These are phyloP conservation scores for Gliomastix tumulicola DNA, from an alignment of 2,329 filamentous ascomycete species.

Conservation along the genomic window DNA sequence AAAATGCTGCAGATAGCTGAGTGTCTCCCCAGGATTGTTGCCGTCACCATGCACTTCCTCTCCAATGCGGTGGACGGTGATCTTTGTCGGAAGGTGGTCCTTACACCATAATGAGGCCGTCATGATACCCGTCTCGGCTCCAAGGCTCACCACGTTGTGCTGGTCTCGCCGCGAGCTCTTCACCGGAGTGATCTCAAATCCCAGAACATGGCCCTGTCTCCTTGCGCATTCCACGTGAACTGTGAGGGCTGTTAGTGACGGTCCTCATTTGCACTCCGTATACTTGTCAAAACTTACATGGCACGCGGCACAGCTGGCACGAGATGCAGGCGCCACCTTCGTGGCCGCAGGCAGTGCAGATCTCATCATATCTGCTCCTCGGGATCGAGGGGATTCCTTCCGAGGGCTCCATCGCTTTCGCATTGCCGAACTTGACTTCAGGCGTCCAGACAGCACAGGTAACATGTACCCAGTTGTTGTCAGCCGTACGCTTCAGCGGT, in stretches of 20 bases:
- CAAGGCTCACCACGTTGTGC: conserved; percentile 71
- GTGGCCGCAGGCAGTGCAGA: conserved; percentile 78
- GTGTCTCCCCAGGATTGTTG: conserved; percentile 49
- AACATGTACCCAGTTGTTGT: conserved; percentile 98
- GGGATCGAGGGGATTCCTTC: conserved; percentile 87
- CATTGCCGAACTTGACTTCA: conserved; percentile 87
- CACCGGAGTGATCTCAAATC: conserved; percentile 84
- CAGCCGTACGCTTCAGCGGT: conserved; percentile 84
- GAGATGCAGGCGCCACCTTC: conserved; percentile 71
- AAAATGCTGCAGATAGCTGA: conserved; percentile 79
- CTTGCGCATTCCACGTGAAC: conserved; percentile 91
- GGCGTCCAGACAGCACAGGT: conserved; percentile 87
- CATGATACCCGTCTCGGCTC: conserved; percentile 75
- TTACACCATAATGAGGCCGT: conserved; percentile 88
- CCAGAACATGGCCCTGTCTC: conserved; percentile 73
- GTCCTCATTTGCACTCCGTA: too few species aligned
- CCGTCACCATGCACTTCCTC: conserved; percentile 68
- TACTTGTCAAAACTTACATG: conserved; percentile 38
- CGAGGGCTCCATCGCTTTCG: conserved; percentile 72
- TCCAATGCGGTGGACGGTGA: conserved; percentile 69
- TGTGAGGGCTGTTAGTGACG: conserved; percentile 14
- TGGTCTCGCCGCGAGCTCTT: conserved; percentile 84
- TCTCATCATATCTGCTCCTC: conserved; percentile 62
- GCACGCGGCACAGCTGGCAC: conserved; percentile 66
- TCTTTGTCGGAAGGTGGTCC: conserved; percentile 70